Conservation (phyloP, 2,329 filamentous ascomycete genomes). For the Colletotrichum lentis region DNA sequence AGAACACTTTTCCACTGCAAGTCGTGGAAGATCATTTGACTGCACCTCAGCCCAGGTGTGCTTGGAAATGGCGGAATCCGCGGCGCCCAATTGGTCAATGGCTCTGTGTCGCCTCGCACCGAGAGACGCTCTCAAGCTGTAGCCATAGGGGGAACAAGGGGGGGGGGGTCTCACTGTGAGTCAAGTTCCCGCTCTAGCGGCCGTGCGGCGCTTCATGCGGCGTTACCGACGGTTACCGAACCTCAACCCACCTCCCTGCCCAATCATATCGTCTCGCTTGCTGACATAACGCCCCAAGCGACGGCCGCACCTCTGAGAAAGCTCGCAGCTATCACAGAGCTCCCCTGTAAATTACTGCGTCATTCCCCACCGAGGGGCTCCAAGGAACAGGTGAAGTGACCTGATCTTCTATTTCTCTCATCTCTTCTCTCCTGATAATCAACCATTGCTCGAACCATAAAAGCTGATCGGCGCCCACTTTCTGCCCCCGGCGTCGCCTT, state of each 20-base stretch:
- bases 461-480: slow-evolving; percentile 20
- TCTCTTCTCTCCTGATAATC: background rate
- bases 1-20: no score
- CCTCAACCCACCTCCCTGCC: background rate
- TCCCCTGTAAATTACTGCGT: slow-evolving; percentile 28
- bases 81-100: slow-evolving; percentile 17
- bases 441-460: slow-evolving; percentile 13
- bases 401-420: slow-evolving; percentile 29
- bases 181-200: slow-evolving; percentile 25
- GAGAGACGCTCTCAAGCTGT: slow-evolving; percentile 11
- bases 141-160: background rate
- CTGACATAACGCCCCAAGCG: background rate
- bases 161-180: background rate
- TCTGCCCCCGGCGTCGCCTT: background rate
- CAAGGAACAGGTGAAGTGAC: slow-evolving; percentile 25
- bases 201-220: slow-evolving; percentile 19
- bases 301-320: background rate
- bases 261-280: slow-evolving; percentile 9
- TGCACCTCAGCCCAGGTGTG: slow-evolving; percentile 11
- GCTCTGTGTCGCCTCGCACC: background rate
- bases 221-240: slow-evolving; percentile 35
- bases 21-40: slow-evolving; percentile 19
- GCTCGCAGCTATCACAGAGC: slow-evolving; percentile 16
- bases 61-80: slow-evolving; percentile 13
- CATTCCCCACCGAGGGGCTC: slow-evolving; percentile 38